Conservation (phyloP, 192 early-diverging fungal species). For the Kappamyces sp. region DNA sequence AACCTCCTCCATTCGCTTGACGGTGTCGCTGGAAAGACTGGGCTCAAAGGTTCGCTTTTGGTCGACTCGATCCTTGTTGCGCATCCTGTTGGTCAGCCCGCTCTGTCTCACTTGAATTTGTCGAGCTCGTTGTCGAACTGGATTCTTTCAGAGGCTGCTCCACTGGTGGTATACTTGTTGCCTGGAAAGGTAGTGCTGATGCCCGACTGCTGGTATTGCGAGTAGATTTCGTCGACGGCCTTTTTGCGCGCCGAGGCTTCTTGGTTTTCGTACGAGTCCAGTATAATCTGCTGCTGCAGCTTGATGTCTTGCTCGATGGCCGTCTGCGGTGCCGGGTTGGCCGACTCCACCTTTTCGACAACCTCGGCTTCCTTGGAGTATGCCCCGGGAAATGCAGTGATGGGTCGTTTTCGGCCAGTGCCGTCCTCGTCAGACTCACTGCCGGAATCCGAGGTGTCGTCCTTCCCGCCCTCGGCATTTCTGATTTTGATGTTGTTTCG, state of each 20-base stretch:
- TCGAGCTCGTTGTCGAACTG: constrained; percentile 8
- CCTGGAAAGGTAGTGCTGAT: constrained; percentile 2
- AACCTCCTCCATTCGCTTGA: not conserved
- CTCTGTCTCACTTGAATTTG: not conserved
- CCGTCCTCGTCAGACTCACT: constrained; percentile 10
- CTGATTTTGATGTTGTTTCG: constrained; percentile 46
- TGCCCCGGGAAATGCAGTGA: constrained; percentile 11
- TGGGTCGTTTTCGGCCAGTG: constrained; percentile 5
- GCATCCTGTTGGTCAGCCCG: not conserved
- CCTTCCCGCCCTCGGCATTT: constrained; percentile 7
- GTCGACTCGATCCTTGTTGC: not conserved
- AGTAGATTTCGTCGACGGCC: constrained; percentile 10
- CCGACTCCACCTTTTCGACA: constrained; percentile 2
- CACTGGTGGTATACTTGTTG: constrained; percentile 8
- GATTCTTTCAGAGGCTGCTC: not conserved
- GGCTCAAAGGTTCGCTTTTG: constrained; percentile 13
- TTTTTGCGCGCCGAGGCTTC: constrained; percentile 10
- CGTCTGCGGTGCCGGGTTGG: not conserved
- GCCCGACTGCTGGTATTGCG: constrained; percentile 4
- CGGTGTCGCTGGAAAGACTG: not conserved
- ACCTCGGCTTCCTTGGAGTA: constrained; percentile 3
- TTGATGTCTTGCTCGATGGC: constrained; percentile 12
- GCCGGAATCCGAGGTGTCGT: constrained; percentile 8
- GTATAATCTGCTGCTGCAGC: constrained; percentile 12
- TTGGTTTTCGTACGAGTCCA: constrained; percentile 11